Evolutionary conservation across 2,329 filamentous ascomycete species (phyloP).

Genomic region (Penicillium hesseltinei): DNA sequence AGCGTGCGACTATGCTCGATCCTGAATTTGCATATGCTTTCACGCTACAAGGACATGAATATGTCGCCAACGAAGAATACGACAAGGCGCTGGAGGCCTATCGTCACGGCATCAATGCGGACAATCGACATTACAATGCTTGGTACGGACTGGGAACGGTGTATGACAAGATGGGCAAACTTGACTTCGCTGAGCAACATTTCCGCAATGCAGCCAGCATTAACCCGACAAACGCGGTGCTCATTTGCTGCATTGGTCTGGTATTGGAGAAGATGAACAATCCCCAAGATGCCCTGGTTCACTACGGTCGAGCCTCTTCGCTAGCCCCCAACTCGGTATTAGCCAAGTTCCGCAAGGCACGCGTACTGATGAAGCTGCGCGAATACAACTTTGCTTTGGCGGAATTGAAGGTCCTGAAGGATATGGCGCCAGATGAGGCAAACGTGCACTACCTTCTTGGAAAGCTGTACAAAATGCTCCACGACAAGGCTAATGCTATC

Average conservation of each 20-base stretch:
- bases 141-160: constrained; percentile 86
- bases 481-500: constrained; percentile 70
- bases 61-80: constrained; percentile 93
- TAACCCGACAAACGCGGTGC: constrained; percentile 88
- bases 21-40: constrained; percentile 92
- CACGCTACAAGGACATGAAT: constrained; percentile 92
- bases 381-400: constrained; percentile 68
- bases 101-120: constrained; percentile 78
- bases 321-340: constrained; percentile 78
- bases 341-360: constrained; percentile 89
- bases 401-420: constrained; percentile 84
- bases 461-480: constrained; percentile 57
- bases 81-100: constrained; percentile 90
- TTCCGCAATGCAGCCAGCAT: constrained; percentile 84
- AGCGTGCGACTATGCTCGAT: constrained; percentile 85
- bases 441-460: constrained; percentile 95
- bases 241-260: constrained; percentile 88
- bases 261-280: constrained; percentile 88
- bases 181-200: constrained; percentile 86
- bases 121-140: constrained; percentile 93
- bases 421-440: constrained; percentile 88
- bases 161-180: constrained; percentile 86
- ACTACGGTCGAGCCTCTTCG: constrained; percentile 78
- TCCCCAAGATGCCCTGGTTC: constrained; percentile 70
- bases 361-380: constrained; percentile 75